These are phyloP conservation scores for Ceratocystis variospora DNA, from an alignment of 2,329 filamentous ascomycete species.

Conservation along the genomic window DNA sequence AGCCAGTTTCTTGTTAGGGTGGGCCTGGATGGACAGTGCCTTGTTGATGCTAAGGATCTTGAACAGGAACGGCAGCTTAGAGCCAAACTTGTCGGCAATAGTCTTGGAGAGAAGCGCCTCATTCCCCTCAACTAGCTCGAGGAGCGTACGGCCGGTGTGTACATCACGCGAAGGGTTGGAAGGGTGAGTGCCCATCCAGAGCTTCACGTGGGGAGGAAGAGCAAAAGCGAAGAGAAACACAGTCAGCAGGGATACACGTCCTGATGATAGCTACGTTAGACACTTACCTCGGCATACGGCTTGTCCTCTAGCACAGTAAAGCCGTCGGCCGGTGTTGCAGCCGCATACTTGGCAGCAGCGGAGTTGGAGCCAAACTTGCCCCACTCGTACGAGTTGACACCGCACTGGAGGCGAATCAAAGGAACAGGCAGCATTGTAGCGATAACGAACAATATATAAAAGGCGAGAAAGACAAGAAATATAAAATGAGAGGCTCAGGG, in stretches of 20 bases:
- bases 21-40: slow-evolving; percentile 91
- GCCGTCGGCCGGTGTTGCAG: slow-evolving; percentile 61
- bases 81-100: slow-evolving; percentile 59
- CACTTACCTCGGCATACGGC: slow-evolving; percentile 77
- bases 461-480: not conserved
- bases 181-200: slow-evolving; percentile 99
- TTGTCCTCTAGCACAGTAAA: slow-evolving; percentile 72
- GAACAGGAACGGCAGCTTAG: slow-evolving; percentile 89
- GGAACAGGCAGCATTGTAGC: slow-evolving; percentile 52
- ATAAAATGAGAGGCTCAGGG: not conserved
- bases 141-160: slow-evolving; percentile 65
- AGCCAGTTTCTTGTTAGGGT: slow-evolving; percentile 84
- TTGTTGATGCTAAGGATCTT: slow-evolving; percentile 95
- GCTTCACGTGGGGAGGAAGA: slow-evolving; percentile 40
- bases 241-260: too few species aligned
- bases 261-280: not conserved
- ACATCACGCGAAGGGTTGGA: slow-evolving; percentile 89
- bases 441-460: slow-evolving; percentile 1
- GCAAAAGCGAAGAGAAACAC: not conserved
- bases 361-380: slow-evolving; percentile 83
- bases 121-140: slow-evolving; percentile 81
- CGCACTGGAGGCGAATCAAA: slow-evolving; percentile 72
- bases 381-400: slow-evolving; percentile 98
- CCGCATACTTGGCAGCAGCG: slow-evolving; percentile 77
- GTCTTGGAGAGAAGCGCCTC: slow-evolving; percentile 62